Base-by-base conservation (phyloP, 1,284 basidiomycete species). In the Cutaneotrichosporon sp. region DNA sequence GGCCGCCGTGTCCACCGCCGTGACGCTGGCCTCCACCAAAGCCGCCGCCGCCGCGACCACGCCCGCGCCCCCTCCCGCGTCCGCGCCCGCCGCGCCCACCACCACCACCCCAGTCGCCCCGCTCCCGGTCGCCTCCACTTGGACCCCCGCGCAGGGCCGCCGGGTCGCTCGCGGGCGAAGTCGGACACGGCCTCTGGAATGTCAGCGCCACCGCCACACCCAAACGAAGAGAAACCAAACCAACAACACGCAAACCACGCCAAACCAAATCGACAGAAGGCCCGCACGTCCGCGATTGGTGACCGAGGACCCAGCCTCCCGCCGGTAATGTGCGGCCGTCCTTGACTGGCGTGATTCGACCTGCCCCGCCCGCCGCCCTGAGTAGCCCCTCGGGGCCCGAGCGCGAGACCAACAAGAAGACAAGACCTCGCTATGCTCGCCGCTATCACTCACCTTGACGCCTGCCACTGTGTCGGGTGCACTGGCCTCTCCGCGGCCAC, bases 401-500 rank as follows among this genome's bases (percentile, higher is more conserved):
- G 45, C 53, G 43, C n/a, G 56, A 46, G 38, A 9, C 38, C 38
- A 42, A n/a, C 18, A 25, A 47, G 45, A 47, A 36, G 43, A 20
- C 18, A 22, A 46, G 43, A 46, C 36, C 13, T 20, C 33, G 20
- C 18, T 22, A 36, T 16, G 14, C 29, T 24, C 29, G 29, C 56
- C 29, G 29, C 56, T 14, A 42, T n/a, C 18, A 42, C 6, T 22
- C 47, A 22, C 45, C 42, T 22, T 31, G 25, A 11, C 18, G n/a
- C 10, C 47, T 34, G 25, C 52, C 38, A 47, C 49, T 38, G 22
- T 25, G 24, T 46, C 54, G 20, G 18, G 38, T n/a, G 24, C 45
- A 29, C 9, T 36, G 31, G 20, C 67, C 53, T 16, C 67, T 18
- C 36, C 65, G 34, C 71, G 34, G 10, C 66, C 64, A n/a, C 62